Percentiles rank a stretch among this genome's conserved stretches.
phyloP scores from a whole-genome alignment of 257 asterid genomes.

The Solanum medicagineum region DNA sequence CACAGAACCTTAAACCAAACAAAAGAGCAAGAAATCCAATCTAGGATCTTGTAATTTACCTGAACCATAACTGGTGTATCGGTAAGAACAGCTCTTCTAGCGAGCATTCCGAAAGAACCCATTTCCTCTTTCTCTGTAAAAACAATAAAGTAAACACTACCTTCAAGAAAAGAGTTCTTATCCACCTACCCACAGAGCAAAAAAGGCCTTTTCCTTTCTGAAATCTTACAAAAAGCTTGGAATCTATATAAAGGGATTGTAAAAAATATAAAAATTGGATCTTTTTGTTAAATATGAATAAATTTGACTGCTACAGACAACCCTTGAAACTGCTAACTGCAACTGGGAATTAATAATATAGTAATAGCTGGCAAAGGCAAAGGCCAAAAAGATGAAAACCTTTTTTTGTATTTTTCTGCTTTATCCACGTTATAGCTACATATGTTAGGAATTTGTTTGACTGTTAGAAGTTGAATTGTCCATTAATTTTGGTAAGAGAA shows the following conservation, averaged over 20 bases:
- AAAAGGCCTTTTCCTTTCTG: background rate
- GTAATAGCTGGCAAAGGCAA: background rate
- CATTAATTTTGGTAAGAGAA: background rate
- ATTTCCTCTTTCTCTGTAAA: slow-evolving; percentile 15
- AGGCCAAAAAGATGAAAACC: background rate
- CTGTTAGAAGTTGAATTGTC: background rate
- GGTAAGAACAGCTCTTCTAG: slow-evolving; percentile 75
- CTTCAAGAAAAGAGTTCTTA: background rate
- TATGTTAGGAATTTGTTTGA: background rate
- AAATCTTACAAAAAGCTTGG: background rate
- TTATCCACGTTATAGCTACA: background rate
- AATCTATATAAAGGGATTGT: background rate
- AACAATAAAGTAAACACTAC: background rate
- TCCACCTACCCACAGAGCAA: background rate
- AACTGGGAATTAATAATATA: background rate
- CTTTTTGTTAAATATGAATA: background rate
- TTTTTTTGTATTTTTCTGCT: background rate
- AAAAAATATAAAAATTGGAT: background rate
- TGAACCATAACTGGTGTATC: slow-evolving; percentile 89
- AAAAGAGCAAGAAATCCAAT: slow-evolving; percentile 9
- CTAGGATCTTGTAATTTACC: slow-evolving; percentile 25
- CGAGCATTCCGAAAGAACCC: slow-evolving; percentile 76
- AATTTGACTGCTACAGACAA: background rate
- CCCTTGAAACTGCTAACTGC: background rate
- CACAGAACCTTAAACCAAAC: background rate